Conservation (phyloP, 306 rosid genomes). For the Quercus aquifolioides region DNA sequence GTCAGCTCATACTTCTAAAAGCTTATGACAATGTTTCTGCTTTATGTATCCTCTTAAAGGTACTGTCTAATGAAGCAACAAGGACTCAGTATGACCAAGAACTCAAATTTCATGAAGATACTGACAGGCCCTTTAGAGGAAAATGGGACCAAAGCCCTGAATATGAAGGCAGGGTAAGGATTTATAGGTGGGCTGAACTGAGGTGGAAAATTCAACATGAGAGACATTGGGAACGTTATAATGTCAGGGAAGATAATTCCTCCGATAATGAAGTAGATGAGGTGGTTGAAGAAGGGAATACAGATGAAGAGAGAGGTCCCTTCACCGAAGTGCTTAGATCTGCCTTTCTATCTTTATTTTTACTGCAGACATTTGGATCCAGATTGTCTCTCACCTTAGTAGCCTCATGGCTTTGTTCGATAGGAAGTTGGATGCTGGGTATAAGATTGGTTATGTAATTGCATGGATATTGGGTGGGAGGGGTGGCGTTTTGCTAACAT, state of each 20-base stretch:
- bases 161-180: constrained; percentile 47
- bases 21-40: neutral
- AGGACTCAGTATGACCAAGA: constrained; percentile 61
- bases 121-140: constrained; percentile 34
- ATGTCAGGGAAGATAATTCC: constrained; percentile 30
- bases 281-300: constrained; percentile 43
- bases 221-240: constrained; percentile 40
- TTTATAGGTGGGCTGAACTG: constrained; percentile 58
- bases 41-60: constrained; percentile 39
- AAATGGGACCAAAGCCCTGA: constrained; percentile 52
- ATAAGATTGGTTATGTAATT: constrained; percentile 65
- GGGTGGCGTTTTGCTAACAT: constrained; percentile 68
- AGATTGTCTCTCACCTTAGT: constrained; percentile 66
- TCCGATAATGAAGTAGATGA: constrained; percentile 36
- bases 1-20: neutral
- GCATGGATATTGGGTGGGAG: constrained; percentile 90
- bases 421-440: constrained; percentile 61
- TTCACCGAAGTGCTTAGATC: constrained; percentile 63
- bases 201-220: constrained; percentile 50
- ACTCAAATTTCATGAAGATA: constrained; percentile 39
- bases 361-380: constrained; percentile 65
- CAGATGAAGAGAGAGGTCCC: constrained; percentile 48
- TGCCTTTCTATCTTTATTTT: constrained; percentile 55
- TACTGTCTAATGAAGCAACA: constrained; percentile 67
- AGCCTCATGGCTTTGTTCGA: constrained; percentile 70